A percentile compares a stretch with the other conserved stretches of the same genome.
Evolutionary conservation across 805 yeast genomes (phyloP).

Genomic region (Jamesozyma hellenica): DNA sequence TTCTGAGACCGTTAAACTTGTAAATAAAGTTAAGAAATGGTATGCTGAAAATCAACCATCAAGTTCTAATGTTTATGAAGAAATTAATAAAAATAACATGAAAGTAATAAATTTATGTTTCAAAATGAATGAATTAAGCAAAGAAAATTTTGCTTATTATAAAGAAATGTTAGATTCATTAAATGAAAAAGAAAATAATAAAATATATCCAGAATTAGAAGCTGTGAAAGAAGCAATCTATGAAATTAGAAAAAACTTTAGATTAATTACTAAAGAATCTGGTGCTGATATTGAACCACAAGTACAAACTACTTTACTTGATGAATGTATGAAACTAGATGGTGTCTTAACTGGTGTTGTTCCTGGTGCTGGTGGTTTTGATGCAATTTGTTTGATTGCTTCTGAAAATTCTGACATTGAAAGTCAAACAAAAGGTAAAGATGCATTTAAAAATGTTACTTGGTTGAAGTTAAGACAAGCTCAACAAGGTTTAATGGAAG

Average conservation of each 20-base stretch:
- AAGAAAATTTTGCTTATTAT: constrained; percentile 31
- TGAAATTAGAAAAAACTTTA: constrained; percentile 48
- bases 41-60: constrained; percentile 39
- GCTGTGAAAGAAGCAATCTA: constrained; percentile 34
- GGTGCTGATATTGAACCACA: constrained; percentile 86
- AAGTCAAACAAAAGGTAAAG: constrained; percentile 19
- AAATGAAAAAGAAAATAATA: constrained; percentile 4
- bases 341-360: constrained; percentile 95
- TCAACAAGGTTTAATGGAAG: constrained; percentile 45
- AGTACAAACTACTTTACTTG: constrained; percentile 59
- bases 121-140: constrained; percentile 30
- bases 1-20: constrained; percentile 88
- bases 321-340: constrained; percentile 41
- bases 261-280: constrained; percentile 49
- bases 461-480: constrained; percentile 67
- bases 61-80: constrained; percentile 43
- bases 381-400: constrained; percentile 74
- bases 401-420: constrained; percentile 35
- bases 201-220: constrained; percentile 20
- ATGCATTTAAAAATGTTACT: constrained; percentile 37
- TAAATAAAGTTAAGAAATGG: constrained; percentile 69
- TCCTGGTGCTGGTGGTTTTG: constrained; percentile 98
- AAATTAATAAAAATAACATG: constrained; percentile 51
- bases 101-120: constrained; percentile 41
- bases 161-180: constrained; percentile 15